phyloP scores from a whole-genome alignment of 2,329 filamentous ascomycete species.

The Trichoderma arundinaceum region DNA sequence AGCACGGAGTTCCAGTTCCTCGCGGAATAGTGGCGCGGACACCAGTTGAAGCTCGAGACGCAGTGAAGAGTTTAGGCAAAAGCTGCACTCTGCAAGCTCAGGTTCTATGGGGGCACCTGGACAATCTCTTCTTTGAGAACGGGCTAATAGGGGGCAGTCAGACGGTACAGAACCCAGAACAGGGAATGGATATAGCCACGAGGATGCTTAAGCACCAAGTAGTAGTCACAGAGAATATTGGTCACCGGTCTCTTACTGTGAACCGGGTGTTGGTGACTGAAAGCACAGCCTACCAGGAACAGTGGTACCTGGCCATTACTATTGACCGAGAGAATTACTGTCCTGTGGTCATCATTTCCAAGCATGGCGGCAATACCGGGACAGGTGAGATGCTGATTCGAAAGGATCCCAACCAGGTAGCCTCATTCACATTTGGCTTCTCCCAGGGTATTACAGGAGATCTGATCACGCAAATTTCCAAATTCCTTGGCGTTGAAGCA shows the following conservation, averaged over 20 bases:
- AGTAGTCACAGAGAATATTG: conserved; percentile 7
- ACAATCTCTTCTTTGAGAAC: conserved; percentile 30
- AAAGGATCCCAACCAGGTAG: conserved; percentile 8
- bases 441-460: conserved; percentile 39
- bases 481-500: conserved; percentile 9
- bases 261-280: conserved; percentile 48
- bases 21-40: conserved; percentile 36
- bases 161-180: conserved; percentile 30
- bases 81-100: conserved; percentile 41
- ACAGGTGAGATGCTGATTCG: conserved; percentile 31
- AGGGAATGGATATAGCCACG: conserved; percentile 35
- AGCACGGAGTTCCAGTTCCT: conserved; percentile 41
- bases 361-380: conserved; percentile 34
- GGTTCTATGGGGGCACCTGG: conserved; percentile 34
- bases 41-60: conserved; percentile 35
- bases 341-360: conserved; percentile 48
- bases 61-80: conserved; percentile 35
- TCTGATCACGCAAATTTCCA: conserved; percentile 34
- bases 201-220: conserved; percentile 34
- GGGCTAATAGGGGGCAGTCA: conserved; percentile 30
- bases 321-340: conserved; percentile 50
- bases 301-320: conserved; percentile 51
- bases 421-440: conserved; percentile 38
- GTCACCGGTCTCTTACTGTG: conserved; percentile 32
- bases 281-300: conserved; percentile 38